These are phyloP conservation scores for Lactuca saligna DNA, from an alignment of 129 eudicot species.

Conservation along the genomic window DNA sequence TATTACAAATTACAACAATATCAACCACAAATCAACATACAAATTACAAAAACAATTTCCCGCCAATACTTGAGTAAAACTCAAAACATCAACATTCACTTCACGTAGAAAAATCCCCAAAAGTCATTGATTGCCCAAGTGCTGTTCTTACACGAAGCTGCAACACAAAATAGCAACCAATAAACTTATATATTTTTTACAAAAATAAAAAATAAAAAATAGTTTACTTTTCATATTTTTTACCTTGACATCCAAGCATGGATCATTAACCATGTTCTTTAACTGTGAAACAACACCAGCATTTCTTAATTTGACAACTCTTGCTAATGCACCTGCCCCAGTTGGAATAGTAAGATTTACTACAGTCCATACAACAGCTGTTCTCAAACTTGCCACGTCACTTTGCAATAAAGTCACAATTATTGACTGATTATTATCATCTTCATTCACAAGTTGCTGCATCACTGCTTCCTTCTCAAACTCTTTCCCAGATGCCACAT, in stretches of 20 bases:
- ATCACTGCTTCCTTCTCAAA: constrained; percentile 86
- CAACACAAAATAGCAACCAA: neutral
- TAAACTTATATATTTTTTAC: neutral
- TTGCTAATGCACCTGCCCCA: constrained; percentile 64
- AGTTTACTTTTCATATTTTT: neutral
- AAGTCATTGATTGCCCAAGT: constrained; percentile 53
- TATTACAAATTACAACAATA: constrained; percentile 34
- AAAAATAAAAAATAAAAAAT: neutral
- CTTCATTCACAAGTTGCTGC: constrained; percentile 50
- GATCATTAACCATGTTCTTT: constrained; percentile 76
- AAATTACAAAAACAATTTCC: constrained; percentile 1
- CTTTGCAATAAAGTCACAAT: constrained; percentile 65
- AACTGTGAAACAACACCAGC: constrained; percentile 73
- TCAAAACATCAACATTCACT: constrained; percentile 1
- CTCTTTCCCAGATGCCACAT: constrained; percentile 93
- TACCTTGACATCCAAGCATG: constrained; percentile 93
- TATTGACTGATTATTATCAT: constrained; percentile 35
- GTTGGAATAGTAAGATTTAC: constrained; percentile 78
- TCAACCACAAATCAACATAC: constrained; percentile 14
- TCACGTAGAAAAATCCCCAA: constrained; percentile 66
- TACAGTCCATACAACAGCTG: constrained; percentile 83
- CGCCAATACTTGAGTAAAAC: constrained; percentile 13
- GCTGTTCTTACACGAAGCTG: constrained; percentile 87
- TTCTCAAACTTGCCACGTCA: constrained; percentile 63
- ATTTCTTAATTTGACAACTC: constrained; percentile 59